These are phyloP conservation scores for Phytomonas sp. DNA, from an alignment of 208 protist genomes.

Conservation along the genomic window DNA sequence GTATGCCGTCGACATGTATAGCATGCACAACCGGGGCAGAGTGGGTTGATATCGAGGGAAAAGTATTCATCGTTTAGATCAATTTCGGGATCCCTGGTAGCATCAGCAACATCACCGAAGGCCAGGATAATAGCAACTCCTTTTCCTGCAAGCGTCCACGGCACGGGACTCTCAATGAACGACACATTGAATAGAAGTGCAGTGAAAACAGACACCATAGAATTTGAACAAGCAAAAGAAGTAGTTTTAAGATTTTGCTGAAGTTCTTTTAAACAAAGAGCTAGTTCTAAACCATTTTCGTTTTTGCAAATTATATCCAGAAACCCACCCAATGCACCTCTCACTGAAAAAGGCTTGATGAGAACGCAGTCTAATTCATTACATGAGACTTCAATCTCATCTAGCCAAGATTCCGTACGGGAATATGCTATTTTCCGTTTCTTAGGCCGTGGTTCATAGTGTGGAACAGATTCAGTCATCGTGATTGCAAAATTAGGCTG, in stretches of 20 bases:
- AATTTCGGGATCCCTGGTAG: slow-evolving; percentile 22
- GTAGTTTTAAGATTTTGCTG: slow-evolving; percentile 12
- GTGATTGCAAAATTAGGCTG: slow-evolving; percentile 37
- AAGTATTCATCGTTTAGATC: slow-evolving; percentile 72
- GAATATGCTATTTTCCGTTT: slow-evolving; percentile 25
- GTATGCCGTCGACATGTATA: slow-evolving; percentile 72
- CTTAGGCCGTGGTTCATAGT: slow-evolving; percentile 35
- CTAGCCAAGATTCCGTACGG: slow-evolving; percentile 33
- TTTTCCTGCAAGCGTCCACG: slow-evolving; percentile 66
- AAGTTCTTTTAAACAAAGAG: slow-evolving; percentile 18
- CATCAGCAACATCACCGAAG: neutral
- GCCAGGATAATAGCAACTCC: slow-evolving; percentile 49
- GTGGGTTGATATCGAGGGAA: slow-evolving; percentile 47
- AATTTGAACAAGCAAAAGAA: slow-evolving; percentile 36
- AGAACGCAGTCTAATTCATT: slow-evolving; percentile 17
- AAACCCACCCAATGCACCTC: slow-evolving; percentile 10
- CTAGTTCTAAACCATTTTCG: slow-evolving; percentile 29
- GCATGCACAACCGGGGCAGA: slow-evolving; percentile 48
- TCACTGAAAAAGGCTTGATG: slow-evolving; percentile 21
- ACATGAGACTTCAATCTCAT: slow-evolving; percentile 17
- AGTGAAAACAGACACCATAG: slow-evolving; percentile 34
- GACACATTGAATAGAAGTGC: slow-evolving; percentile 31
- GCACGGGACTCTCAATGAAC: slow-evolving; percentile 63
- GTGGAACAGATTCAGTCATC: slow-evolving; percentile 44
- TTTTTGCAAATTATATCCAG: slow-evolving; percentile 28